Percentiles rank a stretch among this genome's conserved stretches.
These are phyloP conservation scores for Fusarium irregulare DNA, from an alignment of 2,329 filamentous ascomycete genomes.

Conservation along the genomic window DNA sequence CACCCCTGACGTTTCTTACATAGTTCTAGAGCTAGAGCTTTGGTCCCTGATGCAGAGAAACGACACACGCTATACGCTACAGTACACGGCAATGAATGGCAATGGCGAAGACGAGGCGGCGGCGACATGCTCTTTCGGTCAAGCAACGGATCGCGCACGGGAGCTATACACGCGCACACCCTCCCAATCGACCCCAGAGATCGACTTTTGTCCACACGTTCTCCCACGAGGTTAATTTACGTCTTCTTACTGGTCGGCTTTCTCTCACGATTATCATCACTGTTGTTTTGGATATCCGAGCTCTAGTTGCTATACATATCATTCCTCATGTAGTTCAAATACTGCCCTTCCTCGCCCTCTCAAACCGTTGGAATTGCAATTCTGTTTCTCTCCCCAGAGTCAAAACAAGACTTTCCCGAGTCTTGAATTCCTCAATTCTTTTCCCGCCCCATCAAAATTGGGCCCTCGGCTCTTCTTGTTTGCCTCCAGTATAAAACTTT, in stretches of 20 bases:
- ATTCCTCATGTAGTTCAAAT: conserved; percentile 41
- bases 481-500: conserved; percentile 24
- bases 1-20: conserved; percentile 26
- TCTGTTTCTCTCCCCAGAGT: conserved; percentile 16
- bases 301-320: conserved; percentile 25
- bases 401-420: conserved; percentile 16
- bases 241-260: conserved; percentile 40
- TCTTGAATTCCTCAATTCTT: conserved; percentile 20
- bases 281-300: conserved; percentile 31
- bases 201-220: conserved; percentile 43
- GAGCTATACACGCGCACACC: conserved; percentile 26
- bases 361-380: neutral
- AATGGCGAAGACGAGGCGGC: conserved; percentile 22
- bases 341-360: conserved; percentile 39
- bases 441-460: conserved; percentile 7
- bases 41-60: conserved; percentile 25
- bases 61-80: neutral
- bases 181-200: conserved; percentile 34
- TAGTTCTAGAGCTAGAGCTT: conserved; percentile 25
- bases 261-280: conserved; percentile 30
- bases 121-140: conserved; percentile 32
- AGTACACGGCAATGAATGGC: neutral
- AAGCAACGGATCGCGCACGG: conserved; percentile 31
- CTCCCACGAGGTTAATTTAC: conserved; percentile 44
- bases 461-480: conserved; percentile 16